These are phyloP conservation scores for Fusarium musae DNA, from an alignment of 2,329 filamentous ascomycete genomes.

Conservation along the genomic window DNA sequence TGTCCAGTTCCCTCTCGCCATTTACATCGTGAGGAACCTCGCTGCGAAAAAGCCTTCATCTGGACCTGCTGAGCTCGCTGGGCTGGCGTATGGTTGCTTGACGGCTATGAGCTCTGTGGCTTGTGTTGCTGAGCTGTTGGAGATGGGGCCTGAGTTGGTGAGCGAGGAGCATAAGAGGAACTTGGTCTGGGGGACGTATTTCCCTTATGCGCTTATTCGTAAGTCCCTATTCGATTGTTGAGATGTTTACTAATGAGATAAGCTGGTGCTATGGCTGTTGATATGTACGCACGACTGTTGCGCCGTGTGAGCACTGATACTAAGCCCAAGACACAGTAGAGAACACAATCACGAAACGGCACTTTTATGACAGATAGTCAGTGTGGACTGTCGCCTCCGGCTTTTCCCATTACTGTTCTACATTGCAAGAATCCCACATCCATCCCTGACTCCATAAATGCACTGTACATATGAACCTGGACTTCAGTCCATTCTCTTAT, in stretches of 20 bases:
- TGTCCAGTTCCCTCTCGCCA: conserved; percentile 61
- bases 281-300: conserved; percentile 66
- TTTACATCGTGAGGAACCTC: conserved; percentile 59
- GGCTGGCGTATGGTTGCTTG: conserved; percentile 63
- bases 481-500: conserved; percentile 62
- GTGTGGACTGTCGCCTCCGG: conserved; percentile 3
- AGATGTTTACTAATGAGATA: background rate
- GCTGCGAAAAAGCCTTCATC: conserved; percentile 48
- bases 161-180: conserved; percentile 56
- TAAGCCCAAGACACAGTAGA: conserved; percentile 53
- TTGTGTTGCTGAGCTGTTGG: conserved; percentile 62
- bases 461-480: conserved; percentile 12
- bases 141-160: conserved; percentile 61
- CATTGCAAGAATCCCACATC: conserved; percentile 22
- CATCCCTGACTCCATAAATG: conserved; percentile 39
- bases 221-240: conserved; percentile 44
- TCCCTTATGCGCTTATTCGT: conserved; percentile 65
- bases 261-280: conserved; percentile 63
- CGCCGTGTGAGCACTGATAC: conserved; percentile 51
- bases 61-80: conserved; percentile 59
- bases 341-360: background rate
- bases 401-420: conserved; percentile 30
- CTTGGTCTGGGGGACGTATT: conserved; percentile 61
- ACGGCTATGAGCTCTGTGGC: conserved; percentile 62
- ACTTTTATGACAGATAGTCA: conserved; percentile 15